phyloP scores from a whole-genome alignment of 2,329 filamentous ascomycete species.

The Diaporthe australafricana region DNA sequence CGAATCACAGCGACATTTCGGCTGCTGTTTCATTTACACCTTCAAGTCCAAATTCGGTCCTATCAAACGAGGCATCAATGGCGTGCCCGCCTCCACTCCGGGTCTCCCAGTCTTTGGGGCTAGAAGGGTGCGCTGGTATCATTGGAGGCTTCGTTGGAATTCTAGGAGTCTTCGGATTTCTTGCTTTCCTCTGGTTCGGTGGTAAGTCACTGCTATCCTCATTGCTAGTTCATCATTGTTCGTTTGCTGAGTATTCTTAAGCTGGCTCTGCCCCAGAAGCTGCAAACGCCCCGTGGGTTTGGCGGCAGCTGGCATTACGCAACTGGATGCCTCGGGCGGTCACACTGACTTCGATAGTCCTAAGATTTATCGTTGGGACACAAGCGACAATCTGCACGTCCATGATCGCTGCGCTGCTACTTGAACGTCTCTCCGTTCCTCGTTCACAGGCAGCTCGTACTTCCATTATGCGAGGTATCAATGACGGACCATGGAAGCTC shows the following conservation, averaged over 20 bases:
- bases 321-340: conserved; percentile 18
- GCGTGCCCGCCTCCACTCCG: background rate
- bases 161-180: conserved; percentile 2
- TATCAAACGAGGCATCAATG: background rate
- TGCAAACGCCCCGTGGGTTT: conserved; percentile 8
- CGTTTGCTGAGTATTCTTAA: background rate
- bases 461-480: conserved; percentile 16
- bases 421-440: conserved; percentile 9
- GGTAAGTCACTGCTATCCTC: background rate
- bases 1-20: background rate
- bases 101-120: background rate
- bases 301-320: conserved; percentile 27
- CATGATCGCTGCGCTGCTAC: conserved; percentile 30
- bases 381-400: conserved; percentile 25
- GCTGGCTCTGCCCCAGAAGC: background rate
- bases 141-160: conserved; percentile 18
- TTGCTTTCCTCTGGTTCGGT: conserved; percentile 26
- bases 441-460: background rate
- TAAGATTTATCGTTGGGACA: background rate
- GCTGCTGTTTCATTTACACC: background rate
- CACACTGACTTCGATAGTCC: background rate
- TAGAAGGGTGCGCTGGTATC: background rate
- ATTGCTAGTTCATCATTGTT: background rate
- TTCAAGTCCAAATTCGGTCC: background rate
- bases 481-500: background rate